Evolutionary conservation across 129 eudicot genomes (phyloP), one percentile per base, ranked within the genome.

Genomic region (Tagetes patula): DNA sequence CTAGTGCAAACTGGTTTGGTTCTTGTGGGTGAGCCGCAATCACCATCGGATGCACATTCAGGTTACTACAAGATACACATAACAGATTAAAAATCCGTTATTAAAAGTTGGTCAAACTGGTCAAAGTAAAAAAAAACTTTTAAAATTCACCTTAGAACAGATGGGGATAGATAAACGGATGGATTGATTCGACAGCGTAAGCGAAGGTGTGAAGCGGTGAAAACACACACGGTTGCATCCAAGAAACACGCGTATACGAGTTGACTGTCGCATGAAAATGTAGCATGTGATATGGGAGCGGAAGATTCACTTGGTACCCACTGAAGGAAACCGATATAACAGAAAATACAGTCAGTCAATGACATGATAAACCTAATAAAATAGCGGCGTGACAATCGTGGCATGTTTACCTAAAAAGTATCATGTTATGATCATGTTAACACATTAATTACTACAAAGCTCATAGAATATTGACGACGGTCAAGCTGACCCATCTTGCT

Each of bases 11-110:
- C 67, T 93, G 98, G 52, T 89, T 93, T 33, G 95, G 82, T 75
- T 89, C 98, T 82, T 86, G 89, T 72, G 98, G 96, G 79, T 93
- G 96, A 30, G 98, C 98, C 13, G 98, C 96, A 54, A 93, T 86
- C 45, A 89, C 98, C 55, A 87, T 76, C 7, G 98, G 98, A 71
- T 89, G 92, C 48, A 89, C 88, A 2, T 84, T 93, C 45, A 96
- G 80, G 68, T 76, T 93, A 80, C 91, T 81, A 72, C 87, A 76
- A 65, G 31, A 72, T 72, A 69, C 1, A 69, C 1, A 13, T 1
- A 52, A 3, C 36, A 33, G 49, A 27, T 58, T 20, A 7, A 8
- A 49, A 8, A 40, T 8, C 14, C 5, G 8, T 58, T 8, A 49
- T 43, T 0, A 31, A 4, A 56, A 14, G 55, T 56, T 54, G 66